Base-by-base conservation (phyloP, 805 yeast species). In the Nakazawaea populi region DNA sequence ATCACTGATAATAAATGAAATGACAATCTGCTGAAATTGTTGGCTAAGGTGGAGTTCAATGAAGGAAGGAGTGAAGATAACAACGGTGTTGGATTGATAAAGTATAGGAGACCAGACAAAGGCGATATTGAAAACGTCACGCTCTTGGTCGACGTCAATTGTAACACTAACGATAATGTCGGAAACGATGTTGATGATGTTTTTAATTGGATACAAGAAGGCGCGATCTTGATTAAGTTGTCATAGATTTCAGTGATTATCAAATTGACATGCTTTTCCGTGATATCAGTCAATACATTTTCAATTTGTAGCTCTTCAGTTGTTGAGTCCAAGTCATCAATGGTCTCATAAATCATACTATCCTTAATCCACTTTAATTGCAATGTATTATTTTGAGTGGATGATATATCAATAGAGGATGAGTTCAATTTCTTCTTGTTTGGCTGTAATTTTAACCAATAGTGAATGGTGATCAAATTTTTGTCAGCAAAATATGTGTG, bases 291-390 rank as follows among this genome's bases (percentile, higher is more conserved):
- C 5, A 78, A 56, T 12, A 76, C 54, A 2, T 55, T 47, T 41
- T 73, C 76, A 36, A 76, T 66, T 47, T 62, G 63, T 6, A 60
- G 48, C 18, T 54, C 48, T 8, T 60, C 64, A 29, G 58, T 59
- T 32, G 72, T 59, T n/a, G 68, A 63, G 9, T 54, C 54, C 1
- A 72, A 61, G 54, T 63, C 58, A n/a, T 60, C 59, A 35, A 59
- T 60, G 6, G 52, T 52, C 47, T 66, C 67, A n/a, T 60, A 60
- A 48, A 74, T 69, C 28, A 63, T 61, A 1, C 85, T 85, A 56
- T 83, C 83, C 54, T 78, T 77, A 55, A 74, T 76, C 91, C 91
- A 85, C 52, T 82, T 70, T 58, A 77, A 76, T 31, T 75, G 75
- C 31, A 85, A 65, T 55, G 76, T 70, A 28, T 66, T 61, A 31